Conservation (phyloP, 2,329 filamentous ascomycete species). For the Berkeleyomyces basicola region DNA sequence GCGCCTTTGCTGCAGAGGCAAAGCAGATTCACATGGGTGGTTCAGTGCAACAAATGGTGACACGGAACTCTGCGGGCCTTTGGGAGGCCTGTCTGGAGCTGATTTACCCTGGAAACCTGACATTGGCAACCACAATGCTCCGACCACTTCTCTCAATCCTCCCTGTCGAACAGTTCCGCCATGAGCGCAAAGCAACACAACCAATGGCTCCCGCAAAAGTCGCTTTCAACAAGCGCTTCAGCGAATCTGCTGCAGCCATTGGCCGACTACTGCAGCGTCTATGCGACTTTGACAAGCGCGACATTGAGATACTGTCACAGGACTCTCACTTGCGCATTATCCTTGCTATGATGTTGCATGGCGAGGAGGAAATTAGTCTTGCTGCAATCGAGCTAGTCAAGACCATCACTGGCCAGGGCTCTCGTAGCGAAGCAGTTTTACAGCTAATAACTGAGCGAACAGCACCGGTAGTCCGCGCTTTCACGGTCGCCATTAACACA, state of each 20-base stretch:
- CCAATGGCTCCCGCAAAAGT: conserved; percentile 31
- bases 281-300: conserved; percentile 53
- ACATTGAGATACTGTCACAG: conserved; percentile 53
- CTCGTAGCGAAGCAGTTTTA: conserved; percentile 33
- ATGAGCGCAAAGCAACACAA: conserved; percentile 30
- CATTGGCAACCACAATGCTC: conserved; percentile 59
- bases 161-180: conserved; percentile 56
- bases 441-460: conserved; percentile 29
- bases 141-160: conserved; percentile 54
- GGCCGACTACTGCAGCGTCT: conserved; percentile 62
- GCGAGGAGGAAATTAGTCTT: conserved; percentile 62
- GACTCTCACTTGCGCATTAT: conserved; percentile 53
- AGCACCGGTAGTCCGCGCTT: conserved; percentile 20
- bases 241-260: conserved; percentile 39
- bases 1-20: conserved; percentile 26
- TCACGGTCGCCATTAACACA: conserved; percentile 28
- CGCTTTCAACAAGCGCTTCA: conserved; percentile 63
- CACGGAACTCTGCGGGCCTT: conserved; percentile 54
- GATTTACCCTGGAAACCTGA: conserved; percentile 48
- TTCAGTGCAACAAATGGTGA: conserved; percentile 48
- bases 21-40: conserved; percentile 44
- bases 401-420: conserved; percentile 52
- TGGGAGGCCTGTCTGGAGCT: conserved; percentile 63
- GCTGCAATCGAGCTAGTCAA: conserved; percentile 72
- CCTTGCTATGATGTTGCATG: conserved; percentile 65